Evolutionary conservation across 2,329 filamentous ascomycete species (phyloP), one percentile per base, ranked within the genome.

Genomic region (Trichoderma simmonsii): DNA sequence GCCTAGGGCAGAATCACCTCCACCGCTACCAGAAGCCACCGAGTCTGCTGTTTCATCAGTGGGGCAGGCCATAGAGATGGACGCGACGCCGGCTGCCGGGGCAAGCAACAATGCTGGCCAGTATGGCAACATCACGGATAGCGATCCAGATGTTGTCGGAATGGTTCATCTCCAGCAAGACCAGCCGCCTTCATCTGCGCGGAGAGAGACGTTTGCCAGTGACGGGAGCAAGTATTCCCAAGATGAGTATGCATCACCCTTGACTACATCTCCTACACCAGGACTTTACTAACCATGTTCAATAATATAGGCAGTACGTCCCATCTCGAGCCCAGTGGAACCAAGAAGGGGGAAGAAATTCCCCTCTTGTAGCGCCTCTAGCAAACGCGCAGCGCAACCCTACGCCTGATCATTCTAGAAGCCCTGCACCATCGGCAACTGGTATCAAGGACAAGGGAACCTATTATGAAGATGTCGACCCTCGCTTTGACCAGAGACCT

Each of bases 391-490:
- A 79, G 64, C 74, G 78, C 66, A 78, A 66, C n/a, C 72, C 68
- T 62, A 62, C 24, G 6, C 80, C 81, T 70, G 83, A 85, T 72
- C 77, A 82, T 36, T 77, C 81, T 56, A 79, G 75, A 60, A 56
- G 80, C 79, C 59, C 79, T 54, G 81, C 82, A 36, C 79, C 81
- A 18, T 43, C 39, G 15, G 77, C 81, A 18, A 77, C 77, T 54
- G 79, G 77, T 66, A 76, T 75, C 8, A 79, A 76, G 24, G 73
- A 76, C 73, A 80, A 75, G 63, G 83, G 78, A 76, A 83, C 87
- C 74, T 98, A 98, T 82, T 97, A 97, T 79, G 96, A 98, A 85
- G 95, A 98, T 80, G 90, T 97, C 14, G 94, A 97, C 75, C 94
- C 95, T 59, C 92, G 91, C 71, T 98, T 98, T 78, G 87, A 74